These are phyloP conservation scores for Beauveria sp. DNA, from an alignment of 2,329 filamentous ascomycete genomes.

Conservation along the genomic window DNA sequence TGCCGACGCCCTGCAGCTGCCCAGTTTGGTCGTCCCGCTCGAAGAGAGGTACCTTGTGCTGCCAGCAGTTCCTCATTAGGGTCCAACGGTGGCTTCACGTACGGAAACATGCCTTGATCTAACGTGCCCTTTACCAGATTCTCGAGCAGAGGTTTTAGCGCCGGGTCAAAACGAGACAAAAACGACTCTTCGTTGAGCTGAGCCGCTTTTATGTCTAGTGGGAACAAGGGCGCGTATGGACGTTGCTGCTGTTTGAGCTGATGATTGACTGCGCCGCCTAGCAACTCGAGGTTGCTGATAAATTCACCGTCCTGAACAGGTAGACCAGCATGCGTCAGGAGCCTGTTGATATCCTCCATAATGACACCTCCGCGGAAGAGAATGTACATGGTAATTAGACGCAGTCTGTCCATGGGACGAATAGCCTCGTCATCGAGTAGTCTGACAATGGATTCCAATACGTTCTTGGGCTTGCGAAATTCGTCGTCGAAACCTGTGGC, in stretches of 20 bases:
- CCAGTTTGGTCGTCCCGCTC: conserved; percentile 92
- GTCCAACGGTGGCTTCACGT: conserved; percentile 62
- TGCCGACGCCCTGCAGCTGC: conserved; percentile 69
- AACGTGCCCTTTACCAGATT: conserved; percentile 59
- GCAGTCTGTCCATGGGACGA: conserved; percentile 64
- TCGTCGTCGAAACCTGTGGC: conserved; percentile 92
- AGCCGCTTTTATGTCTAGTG: conserved; percentile 49
- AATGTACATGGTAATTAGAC: conserved; percentile 77
- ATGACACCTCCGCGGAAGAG: conserved; percentile 83
- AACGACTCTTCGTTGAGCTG: conserved; percentile 66
- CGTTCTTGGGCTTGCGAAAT: conserved; percentile 79
- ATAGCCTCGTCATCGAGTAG: conserved; percentile 81
- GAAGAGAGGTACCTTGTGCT: conserved; percentile 64
- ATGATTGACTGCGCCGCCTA: conserved; percentile 67
- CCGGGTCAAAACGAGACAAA: conserved; percentile 80
- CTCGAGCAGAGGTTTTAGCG: conserved; percentile 76
- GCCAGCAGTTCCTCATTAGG: conserved; percentile 50
- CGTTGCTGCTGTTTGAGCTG: conserved; percentile 69
- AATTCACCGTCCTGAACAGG: conserved; percentile 65
- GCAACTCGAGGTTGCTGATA: conserved; percentile 69
- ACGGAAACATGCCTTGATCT: conserved; percentile 61
- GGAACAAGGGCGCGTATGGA: conserved; percentile 61
- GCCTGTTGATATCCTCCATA: conserved; percentile 71
- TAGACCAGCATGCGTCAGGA: conserved; percentile 75
- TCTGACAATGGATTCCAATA: conserved; percentile 76